A percentile compares a stretch with the other conserved stretches of the same genome.
These are phyloP conservation scores for Collybia mongolica DNA, from an alignment of 768 basidiomycete species.

Conservation along the genomic window DNA sequence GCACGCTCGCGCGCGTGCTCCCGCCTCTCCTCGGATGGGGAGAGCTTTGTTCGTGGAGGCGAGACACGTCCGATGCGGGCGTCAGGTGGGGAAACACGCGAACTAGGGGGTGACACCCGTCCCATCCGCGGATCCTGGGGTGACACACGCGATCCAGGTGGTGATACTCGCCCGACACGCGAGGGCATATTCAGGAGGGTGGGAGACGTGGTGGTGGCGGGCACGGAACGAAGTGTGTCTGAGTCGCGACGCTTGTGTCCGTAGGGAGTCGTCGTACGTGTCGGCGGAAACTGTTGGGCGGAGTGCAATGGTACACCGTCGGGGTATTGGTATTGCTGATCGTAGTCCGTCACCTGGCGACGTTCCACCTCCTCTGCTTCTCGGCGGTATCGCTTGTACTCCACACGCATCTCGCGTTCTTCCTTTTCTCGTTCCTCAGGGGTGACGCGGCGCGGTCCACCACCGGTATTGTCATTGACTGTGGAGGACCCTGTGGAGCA, in stretches of 20 bases:
- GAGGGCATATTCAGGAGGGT: constrained; percentile 45
- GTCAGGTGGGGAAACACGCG: constrained; percentile 1
- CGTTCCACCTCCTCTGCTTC: constrained; percentile 41
- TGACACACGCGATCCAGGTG: constrained; percentile 17
- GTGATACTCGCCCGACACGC: constrained; percentile 14
- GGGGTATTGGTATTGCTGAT: constrained; percentile 33
- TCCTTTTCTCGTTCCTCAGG: constrained; percentile 37
- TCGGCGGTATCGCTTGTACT: constrained; percentile 40
- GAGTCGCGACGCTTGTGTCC: constrained; percentile 71
- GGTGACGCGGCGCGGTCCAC: constrained; percentile 34
- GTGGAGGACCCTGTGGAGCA: constrained; percentile 5
- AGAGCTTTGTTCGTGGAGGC: constrained; percentile 20
- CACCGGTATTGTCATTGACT: constrained; percentile 23
- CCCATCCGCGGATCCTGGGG: constrained; percentile 15
- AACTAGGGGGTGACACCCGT: constrained; percentile 19
- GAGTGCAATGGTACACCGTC: constrained; percentile 12
- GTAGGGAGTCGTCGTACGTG: constrained; percentile 24
- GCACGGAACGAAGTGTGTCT: constrained; percentile 63
- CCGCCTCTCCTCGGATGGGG: not conserved
- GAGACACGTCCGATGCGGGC: constrained; percentile 28
- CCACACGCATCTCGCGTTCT: constrained; percentile 39
- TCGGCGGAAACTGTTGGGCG: constrained; percentile 8
- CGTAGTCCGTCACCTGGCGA: constrained; percentile 12
- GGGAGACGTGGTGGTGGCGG: constrained; percentile 44
- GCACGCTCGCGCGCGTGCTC: constrained; percentile 11